These are phyloP conservation scores for Dactylonectria estremocensis DNA, from an alignment of 2,329 filamentous ascomycete species.

Conservation along the genomic window DNA sequence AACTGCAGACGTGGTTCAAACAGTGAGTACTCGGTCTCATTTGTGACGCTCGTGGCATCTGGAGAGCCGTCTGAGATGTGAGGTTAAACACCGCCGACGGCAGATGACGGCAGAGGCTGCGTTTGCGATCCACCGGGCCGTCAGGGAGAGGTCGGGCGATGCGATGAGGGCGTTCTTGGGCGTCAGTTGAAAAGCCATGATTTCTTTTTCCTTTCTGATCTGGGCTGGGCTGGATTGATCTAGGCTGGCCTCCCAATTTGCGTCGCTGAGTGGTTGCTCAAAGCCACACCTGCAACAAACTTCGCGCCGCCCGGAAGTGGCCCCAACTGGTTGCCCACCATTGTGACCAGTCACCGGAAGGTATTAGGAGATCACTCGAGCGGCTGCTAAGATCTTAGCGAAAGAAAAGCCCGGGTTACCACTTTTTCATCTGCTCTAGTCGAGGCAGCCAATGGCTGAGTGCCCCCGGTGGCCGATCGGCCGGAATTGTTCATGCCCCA, in stretches of 20 bases:
- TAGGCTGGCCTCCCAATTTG: conserved; percentile 24
- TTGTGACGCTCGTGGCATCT: conserved; percentile 5
- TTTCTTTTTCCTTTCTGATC: conserved; percentile 27
- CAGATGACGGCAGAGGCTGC: conserved; percentile 26
- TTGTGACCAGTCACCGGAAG: conserved; percentile 22
- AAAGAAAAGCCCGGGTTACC: conserved; percentile 25
- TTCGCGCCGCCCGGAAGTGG: conserved; percentile 22
- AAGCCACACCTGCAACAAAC: conserved; percentile 35
- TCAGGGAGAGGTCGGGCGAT: conserved; percentile 10
- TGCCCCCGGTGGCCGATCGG: conserved; percentile 34
- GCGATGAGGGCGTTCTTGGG: conserved; percentile 19
- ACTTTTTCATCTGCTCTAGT: conserved; percentile 22
- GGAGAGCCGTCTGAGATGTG: not conserved
- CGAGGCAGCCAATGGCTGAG: conserved; percentile 11
- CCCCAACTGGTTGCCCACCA: conserved; percentile 15
- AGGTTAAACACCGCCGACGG: conserved; percentile 21
- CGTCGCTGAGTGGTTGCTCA: conserved; percentile 24
- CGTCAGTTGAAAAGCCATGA: conserved; percentile 33
- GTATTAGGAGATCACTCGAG: conserved; percentile 7
- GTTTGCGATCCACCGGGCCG: conserved; percentile 7
- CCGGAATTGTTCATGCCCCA: conserved; percentile 16
- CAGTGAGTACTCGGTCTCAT: too few relatives aligned
- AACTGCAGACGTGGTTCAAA: not conserved
- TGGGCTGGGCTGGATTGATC: conserved; percentile 26
- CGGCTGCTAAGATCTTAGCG: conserved; percentile 45